phyloP scores from a whole-genome alignment of 805 yeast genomes.

The Yarrowia osloensis region DNA sequence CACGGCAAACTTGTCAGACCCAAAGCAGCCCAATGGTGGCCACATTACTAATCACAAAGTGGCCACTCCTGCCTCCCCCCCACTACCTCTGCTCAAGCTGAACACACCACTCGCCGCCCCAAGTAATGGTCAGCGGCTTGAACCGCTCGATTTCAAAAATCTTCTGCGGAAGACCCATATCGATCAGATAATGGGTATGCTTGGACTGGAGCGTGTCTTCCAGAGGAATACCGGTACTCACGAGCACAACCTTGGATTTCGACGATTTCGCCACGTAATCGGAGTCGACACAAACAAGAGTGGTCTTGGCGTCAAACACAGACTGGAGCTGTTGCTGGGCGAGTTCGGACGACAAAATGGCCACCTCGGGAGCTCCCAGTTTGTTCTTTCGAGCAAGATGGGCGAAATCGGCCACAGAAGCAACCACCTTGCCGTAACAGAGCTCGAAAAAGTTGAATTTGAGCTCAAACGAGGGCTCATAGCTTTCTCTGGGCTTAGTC shows the following conservation, averaged over 20 bases:
- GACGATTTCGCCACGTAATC: background rate
- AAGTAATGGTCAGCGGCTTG: slow-evolving; percentile 43
- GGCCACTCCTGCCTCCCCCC: too few species aligned
- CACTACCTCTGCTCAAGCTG: background rate
- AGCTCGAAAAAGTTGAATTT: slow-evolving; percentile 28
- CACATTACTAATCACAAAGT: too few species aligned
- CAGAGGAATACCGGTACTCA: slow-evolving; percentile 7
- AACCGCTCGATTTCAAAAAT: slow-evolving; percentile 49
- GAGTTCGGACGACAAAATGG: background rate
- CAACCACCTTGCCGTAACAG: slow-evolving; percentile 26
- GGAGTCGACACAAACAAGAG: background rate
- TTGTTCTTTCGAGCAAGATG: slow-evolving; percentile 14
- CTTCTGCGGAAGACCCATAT: slow-evolving; percentile 67
- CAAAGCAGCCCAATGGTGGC: too few species aligned
- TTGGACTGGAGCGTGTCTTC: slow-evolving; percentile 52
- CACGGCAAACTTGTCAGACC: too few species aligned
- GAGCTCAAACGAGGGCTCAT: slow-evolving; percentile 6
- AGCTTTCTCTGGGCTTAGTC: slow-evolving; percentile 30
- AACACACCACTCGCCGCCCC: slow-evolving; percentile 29
- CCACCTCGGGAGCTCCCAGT: slow-evolving; percentile 16
- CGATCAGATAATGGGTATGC: slow-evolving; percentile 59
- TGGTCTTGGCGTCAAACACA: slow-evolving; percentile 9
- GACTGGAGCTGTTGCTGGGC: background rate
- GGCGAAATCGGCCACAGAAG: background rate
- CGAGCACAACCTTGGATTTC: slow-evolving; percentile 13